These are phyloP conservation scores for Metarhizium anisopliae DNA, from an alignment of 2,329 filamentous ascomycete species.

Conservation along the genomic window DNA sequence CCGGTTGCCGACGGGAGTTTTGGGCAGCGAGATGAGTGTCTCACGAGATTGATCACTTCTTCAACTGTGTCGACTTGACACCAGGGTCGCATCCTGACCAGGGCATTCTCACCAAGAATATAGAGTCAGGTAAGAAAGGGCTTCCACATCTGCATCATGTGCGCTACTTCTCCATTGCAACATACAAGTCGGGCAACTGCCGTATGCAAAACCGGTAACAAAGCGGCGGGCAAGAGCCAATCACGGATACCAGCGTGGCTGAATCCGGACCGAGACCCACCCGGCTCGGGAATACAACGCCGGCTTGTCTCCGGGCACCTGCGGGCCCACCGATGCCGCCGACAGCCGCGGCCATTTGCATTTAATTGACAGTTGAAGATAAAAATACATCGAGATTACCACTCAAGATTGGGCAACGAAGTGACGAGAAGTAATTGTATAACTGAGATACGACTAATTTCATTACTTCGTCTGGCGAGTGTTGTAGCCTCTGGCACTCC, in stretches of 20 bases:
- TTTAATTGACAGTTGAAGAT: too few relatives aligned
- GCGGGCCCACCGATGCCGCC: conserved; percentile 15
- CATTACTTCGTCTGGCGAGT: too few relatives aligned
- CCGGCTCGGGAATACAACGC: neutral
- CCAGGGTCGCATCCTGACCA: neutral
- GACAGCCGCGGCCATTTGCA: conserved; percentile 11
- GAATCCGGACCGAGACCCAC: conserved; percentile 1
- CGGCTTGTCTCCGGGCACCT: neutral
- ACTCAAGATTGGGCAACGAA: too few relatives aligned
- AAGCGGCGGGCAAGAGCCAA: neutral
- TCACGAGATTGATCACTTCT: neutral
- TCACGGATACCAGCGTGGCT: neutral
- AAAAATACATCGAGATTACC: too few relatives aligned
- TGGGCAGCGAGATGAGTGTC: neutral
- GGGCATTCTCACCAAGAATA: neutral
- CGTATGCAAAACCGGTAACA: neutral
- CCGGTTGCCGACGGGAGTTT: neutral
- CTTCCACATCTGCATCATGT: neutral
- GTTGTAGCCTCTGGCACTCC: too few relatives aligned
- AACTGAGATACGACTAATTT: too few relatives aligned
- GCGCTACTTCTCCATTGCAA: neutral
- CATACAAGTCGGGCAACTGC: neutral
- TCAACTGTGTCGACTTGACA: too few relatives aligned
- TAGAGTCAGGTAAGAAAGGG: neutral
- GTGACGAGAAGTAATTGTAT: too few relatives aligned